These are phyloP conservation scores for Chaetomiaceae sp. DNA, from an alignment of 2,329 filamentous ascomycete species.

Conservation along the genomic window DNA sequence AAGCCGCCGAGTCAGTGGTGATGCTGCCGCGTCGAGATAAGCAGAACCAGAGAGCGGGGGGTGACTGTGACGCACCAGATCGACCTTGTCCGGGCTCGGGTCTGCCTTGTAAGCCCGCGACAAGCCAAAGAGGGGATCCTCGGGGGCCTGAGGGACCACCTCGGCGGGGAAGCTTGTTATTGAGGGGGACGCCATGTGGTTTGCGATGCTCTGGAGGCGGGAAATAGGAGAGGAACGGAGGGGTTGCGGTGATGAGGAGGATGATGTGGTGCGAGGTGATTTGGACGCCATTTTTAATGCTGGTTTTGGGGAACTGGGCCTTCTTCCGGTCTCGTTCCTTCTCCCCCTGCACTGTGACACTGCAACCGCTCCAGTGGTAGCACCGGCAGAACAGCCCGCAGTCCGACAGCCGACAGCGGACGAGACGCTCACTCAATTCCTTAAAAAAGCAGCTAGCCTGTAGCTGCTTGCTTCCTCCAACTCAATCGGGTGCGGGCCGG, in stretches of 20 bases:
- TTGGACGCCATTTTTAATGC: slow-evolving; percentile 23
- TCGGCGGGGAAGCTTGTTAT: slow-evolving; percentile 69
- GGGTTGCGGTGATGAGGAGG: slow-evolving; percentile 41
- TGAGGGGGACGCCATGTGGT: slow-evolving; percentile 63
- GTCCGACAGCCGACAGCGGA: slow-evolving; percentile 20
- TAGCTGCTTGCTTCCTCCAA: slow-evolving; percentile 10
- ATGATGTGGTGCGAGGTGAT: slow-evolving; percentile 15
- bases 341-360: slow-evolving; percentile 7
- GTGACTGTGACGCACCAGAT: slow-evolving; percentile 60
- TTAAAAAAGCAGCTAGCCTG: slow-evolving; percentile 2
- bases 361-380: slow-evolving; percentile 13
- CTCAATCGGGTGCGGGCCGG: slow-evolving; percentile 11
- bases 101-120: slow-evolving; percentile 86
- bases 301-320: slow-evolving; percentile 1
- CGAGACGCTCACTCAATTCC: not conserved
- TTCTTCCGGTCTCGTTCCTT: slow-evolving; percentile 16
- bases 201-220: slow-evolving; percentile 57
- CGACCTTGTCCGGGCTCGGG: slow-evolving; percentile 73
- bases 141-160: slow-evolving; percentile 81
- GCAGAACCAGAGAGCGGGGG: not conserved
- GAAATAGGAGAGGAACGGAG: slow-evolving; percentile 43
- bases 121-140: slow-evolving; percentile 91
- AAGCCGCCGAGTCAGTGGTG: too few species aligned
- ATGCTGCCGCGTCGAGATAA: not conserved
- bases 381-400: slow-evolving; percentile 13